These are phyloP conservation scores for Williopsis jadinii DNA, from an alignment of 1,139 yeast species.

Conservation along the genomic window DNA sequence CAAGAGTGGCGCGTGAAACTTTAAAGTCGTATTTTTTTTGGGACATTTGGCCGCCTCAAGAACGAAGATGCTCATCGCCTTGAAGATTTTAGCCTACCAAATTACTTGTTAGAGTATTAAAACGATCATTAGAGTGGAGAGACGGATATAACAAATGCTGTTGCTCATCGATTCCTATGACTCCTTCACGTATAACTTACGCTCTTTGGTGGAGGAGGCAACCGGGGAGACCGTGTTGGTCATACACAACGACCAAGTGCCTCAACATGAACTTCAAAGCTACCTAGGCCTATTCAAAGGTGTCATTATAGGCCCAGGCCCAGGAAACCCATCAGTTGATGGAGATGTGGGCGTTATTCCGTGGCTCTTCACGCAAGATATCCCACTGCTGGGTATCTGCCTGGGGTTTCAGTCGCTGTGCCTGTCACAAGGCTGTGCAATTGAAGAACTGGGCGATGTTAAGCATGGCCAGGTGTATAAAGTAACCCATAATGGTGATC, in stretches of 20 bases:
- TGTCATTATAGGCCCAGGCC: conserved; percentile 92
- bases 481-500: conserved; percentile 30
- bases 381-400: conserved; percentile 88
- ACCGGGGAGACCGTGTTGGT: conserved; percentile 54
- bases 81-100: too few relatives aligned
- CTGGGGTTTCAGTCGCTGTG: conserved; percentile 88
- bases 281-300: conserved; percentile 54
- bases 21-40: too few relatives aligned
- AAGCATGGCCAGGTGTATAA: conserved; percentile 83
- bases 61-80: too few relatives aligned
- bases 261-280: conserved; percentile 31
- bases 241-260: conserved; percentile 68
- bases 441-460: conserved; percentile 48
- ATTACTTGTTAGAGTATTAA: too few relatives aligned
- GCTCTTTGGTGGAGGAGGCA: conserved; percentile 50
- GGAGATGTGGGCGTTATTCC: conserved; percentile 73
- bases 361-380: conserved; percentile 19
- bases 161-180: conserved; percentile 90
- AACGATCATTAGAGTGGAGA: too few relatives aligned
- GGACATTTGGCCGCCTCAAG: too few relatives aligned
- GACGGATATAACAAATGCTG: neutral
- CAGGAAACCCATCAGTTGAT: conserved; percentile 71
- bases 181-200: conserved; percentile 83
- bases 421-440: conserved; percentile 51
- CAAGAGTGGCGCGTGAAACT: too few relatives aligned